Conservation (phyloP, 306 rosid species). For the Citrullus colocynthis region DNA sequence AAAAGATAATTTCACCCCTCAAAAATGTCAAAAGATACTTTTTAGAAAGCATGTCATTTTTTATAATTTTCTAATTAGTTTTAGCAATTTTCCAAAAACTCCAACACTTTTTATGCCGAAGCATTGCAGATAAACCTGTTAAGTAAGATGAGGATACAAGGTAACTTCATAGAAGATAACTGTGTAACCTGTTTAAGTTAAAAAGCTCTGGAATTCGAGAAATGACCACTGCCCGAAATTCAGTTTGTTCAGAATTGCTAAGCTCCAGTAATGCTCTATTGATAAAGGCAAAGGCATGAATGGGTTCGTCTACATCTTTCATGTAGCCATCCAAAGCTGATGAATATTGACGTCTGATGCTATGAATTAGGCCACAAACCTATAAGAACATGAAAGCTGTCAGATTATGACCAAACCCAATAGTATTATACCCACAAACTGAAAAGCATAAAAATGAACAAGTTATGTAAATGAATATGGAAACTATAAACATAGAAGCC, state of each 20-base stretch:
- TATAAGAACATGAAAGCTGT: slow-evolving; percentile 15
- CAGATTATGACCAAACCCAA: neutral
- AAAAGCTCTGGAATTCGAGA: slow-evolving; percentile 65
- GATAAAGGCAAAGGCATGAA: slow-evolving; percentile 83
- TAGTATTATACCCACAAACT: neutral
- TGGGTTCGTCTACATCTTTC: slow-evolving; percentile 77
- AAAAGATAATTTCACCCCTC: too few species aligned
- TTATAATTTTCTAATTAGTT: too few species aligned
- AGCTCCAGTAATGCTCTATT: slow-evolving; percentile 44
- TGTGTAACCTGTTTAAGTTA: slow-evolving; percentile 57
- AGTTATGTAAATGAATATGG: neutral
- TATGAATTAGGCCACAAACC: slow-evolving; percentile 92
- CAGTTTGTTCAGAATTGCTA: slow-evolving; percentile 27
- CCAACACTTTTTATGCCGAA: neutral
- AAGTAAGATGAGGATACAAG: slow-evolving; percentile 2
- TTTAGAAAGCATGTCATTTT: too few species aligned
- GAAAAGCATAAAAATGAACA: slow-evolving; percentile 12
- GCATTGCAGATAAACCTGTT: slow-evolving; percentile 5
- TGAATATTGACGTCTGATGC: slow-evolving; percentile 48
- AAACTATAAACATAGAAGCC: neutral
- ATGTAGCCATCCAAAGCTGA: slow-evolving; percentile 83
- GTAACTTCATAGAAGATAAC: neutral
- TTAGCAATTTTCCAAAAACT: too few species aligned
- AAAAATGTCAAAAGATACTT: too few species aligned
- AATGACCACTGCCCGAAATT: slow-evolving; percentile 53